A percentile compares a stretch with the other conserved stretches of the same genome.
Evolutionary conservation across 345 rosid species (phyloP).

Genomic region (Erysimum cheiranthoides): DNA sequence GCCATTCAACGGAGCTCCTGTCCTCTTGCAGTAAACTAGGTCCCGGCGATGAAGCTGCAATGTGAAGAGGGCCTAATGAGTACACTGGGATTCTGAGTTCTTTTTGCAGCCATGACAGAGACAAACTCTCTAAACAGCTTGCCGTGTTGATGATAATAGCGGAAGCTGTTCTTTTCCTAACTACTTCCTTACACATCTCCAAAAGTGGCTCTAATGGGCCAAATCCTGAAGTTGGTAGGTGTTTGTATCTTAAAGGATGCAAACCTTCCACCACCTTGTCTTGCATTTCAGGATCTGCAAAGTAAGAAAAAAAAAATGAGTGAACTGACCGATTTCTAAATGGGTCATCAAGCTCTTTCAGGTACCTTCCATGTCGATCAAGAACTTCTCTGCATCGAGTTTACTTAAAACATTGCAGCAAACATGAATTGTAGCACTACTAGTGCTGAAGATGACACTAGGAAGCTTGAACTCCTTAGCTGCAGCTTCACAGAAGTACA

Average conservation of each 20-base stretch:
- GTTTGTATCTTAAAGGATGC: slow-evolving; percentile 39
- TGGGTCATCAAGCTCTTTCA: background rate
- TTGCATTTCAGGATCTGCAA: slow-evolving; percentile 29
- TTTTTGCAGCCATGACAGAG: slow-evolving; percentile 38
- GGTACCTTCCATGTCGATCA: slow-evolving; percentile 27
- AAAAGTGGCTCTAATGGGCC: slow-evolving; percentile 19
- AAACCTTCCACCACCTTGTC: slow-evolving; percentile 19
- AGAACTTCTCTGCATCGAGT: slow-evolving; percentile 13
- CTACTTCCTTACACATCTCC: slow-evolving; percentile 25
- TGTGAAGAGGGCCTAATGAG: slow-evolving; percentile 42
- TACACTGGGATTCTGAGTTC: slow-evolving; percentile 30
- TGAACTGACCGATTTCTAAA: background rate
- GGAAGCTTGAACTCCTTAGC: slow-evolving; percentile 37
- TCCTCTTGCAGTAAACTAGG: slow-evolving; percentile 36
- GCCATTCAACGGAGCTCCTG: slow-evolving; percentile 55
- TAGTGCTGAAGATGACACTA: slow-evolving; percentile 23
- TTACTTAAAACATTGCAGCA: background rate
- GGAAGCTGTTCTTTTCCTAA: slow-evolving; percentile 27
- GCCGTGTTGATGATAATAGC: slow-evolving; percentile 33
- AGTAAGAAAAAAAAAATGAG: background rate
- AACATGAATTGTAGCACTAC: slow-evolving; percentile 26
- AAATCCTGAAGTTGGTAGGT: slow-evolving; percentile 32
- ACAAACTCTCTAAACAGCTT: slow-evolving; percentile 32
- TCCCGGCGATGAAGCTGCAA: background rate
- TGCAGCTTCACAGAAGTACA: slow-evolving; percentile 41